A percentile compares a stretch with the other conserved stretches of the same genome.
Evolutionary conservation across 208 protist species (phyloP).

Genomic region (Leishmania martiniquensis): DNA sequence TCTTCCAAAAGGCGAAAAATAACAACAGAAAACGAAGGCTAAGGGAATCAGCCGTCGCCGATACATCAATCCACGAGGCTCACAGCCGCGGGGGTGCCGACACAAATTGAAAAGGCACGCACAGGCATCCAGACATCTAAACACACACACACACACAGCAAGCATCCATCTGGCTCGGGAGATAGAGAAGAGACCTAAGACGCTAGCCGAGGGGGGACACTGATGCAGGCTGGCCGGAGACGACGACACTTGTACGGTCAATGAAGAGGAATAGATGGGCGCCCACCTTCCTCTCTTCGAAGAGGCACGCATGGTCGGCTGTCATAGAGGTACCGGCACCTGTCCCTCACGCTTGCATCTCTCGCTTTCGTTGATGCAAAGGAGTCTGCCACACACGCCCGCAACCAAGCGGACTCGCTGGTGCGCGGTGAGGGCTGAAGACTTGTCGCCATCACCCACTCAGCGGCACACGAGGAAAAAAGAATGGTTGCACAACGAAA

Average conservation of each 20-base stretch:
- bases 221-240: background rate
- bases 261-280: background rate
- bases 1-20: slow-evolving; percentile 7
- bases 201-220: background rate
- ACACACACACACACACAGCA: too few relatives aligned
- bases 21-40: slow-evolving; percentile 1
- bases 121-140: too few relatives aligned
- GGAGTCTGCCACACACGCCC: background rate
- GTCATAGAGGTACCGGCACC: background rate
- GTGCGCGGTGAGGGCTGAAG: too few relatives aligned
- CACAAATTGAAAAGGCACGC: too few relatives aligned
- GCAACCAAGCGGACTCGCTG: background rate
- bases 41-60: background rate
- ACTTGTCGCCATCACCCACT: background rate
- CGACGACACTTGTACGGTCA: background rate
- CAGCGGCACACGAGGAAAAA: too few relatives aligned
- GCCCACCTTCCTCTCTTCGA: background rate
- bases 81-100: background rate
- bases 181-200: slow-evolving; percentile 7
- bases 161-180: background rate
- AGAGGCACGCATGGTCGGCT: background rate
- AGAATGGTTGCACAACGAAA: background rate
- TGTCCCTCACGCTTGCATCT: background rate
- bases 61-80: slow-evolving; percentile 5
- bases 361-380: background rate